These are phyloP conservation scores for Chamaenerion angustifolium DNA, from an alignment of 345 rosid species.

Conservation along the genomic window DNA sequence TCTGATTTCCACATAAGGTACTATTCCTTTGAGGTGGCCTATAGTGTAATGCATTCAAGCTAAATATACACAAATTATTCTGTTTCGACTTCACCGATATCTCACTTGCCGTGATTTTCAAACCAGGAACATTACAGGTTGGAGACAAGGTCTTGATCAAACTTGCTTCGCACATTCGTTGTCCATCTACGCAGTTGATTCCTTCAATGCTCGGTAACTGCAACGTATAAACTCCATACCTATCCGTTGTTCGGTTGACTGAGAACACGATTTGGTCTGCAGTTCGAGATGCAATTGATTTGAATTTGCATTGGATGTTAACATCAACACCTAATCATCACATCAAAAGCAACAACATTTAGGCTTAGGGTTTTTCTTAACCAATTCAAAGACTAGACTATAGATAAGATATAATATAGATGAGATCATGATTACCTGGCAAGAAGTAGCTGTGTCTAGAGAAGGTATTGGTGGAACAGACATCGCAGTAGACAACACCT, in stretches of 20 bases:
- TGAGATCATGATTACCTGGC: constrained; percentile 36
- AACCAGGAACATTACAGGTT: constrained; percentile 40
- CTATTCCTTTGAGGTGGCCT: constrained; percentile 42
- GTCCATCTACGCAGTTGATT: constrained; percentile 59
- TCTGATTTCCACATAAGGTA: constrained; percentile 33
- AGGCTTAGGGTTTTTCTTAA: neutral
- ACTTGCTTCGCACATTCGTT: constrained; percentile 41
- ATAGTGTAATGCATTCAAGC: constrained; percentile 60
- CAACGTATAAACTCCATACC: constrained; percentile 51
- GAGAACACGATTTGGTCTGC: constrained; percentile 54
- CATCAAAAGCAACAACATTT: neutral
- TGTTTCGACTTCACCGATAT: constrained; percentile 63
- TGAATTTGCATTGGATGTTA: constrained; percentile 55
- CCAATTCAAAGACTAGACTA: too few species aligned
- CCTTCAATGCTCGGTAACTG: constrained; percentile 73
- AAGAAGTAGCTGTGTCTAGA: constrained; percentile 76
- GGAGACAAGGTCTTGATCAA: constrained; percentile 28
- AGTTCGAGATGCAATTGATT: constrained; percentile 52
- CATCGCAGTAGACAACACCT: constrained; percentile 71
- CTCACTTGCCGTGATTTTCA: constrained; percentile 41
- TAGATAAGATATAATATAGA: neutral
- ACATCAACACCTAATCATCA: constrained; percentile 47
- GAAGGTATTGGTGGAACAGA: constrained; percentile 47
- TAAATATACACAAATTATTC: constrained; percentile 67
- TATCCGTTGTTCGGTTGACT: constrained; percentile 60